These are phyloP conservation scores for Colletotrichum aenigma DNA, from an alignment of 2,329 filamentous ascomycete genomes.

Conservation along the genomic window DNA sequence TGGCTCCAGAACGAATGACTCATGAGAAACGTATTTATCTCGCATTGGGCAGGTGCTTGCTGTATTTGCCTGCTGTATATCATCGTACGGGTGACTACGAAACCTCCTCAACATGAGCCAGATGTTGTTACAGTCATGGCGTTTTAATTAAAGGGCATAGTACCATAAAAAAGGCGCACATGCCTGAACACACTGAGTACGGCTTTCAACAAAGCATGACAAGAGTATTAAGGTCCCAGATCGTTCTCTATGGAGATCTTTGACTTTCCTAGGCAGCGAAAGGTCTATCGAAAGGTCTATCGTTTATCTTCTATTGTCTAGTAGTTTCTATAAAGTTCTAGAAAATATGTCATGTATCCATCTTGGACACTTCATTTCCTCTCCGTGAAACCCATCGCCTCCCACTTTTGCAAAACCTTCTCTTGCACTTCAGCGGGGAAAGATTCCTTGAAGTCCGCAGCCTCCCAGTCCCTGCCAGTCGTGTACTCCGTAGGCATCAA, in stretches of 20 bases:
- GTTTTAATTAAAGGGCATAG: not conserved
- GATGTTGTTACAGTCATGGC: not conserved
- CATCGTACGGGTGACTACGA: no score
- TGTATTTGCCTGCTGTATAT: no score
- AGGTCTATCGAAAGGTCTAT: no score
- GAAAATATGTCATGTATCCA: fast-evolving
- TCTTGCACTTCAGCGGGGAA: slow-evolving; percentile 43
- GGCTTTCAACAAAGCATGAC: not conserved
- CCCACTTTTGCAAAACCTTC: slow-evolving; percentile 28
- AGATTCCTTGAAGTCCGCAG: slow-evolving; percentile 33
- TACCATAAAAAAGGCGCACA: not conserved
- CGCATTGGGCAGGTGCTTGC: fast-evolving
- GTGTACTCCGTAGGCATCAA: slow-evolving; percentile 47
- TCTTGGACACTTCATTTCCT: not conserved
- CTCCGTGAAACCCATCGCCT: not conserved
- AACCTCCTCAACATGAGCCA: not conserved
- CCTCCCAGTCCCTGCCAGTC: slow-evolving; percentile 32
- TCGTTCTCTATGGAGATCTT: no score
- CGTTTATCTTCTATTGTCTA: not conserved
- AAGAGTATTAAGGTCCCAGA: not conserved
- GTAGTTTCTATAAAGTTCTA: not conserved
- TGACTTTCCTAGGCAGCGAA: no score
- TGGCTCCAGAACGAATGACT: not conserved
- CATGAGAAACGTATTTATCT: not conserved
- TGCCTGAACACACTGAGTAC: fast-evolving